phyloP scores from a whole-genome alignment of 805 yeast genomes.

The Nakazawaea wickerhamii region DNA sequence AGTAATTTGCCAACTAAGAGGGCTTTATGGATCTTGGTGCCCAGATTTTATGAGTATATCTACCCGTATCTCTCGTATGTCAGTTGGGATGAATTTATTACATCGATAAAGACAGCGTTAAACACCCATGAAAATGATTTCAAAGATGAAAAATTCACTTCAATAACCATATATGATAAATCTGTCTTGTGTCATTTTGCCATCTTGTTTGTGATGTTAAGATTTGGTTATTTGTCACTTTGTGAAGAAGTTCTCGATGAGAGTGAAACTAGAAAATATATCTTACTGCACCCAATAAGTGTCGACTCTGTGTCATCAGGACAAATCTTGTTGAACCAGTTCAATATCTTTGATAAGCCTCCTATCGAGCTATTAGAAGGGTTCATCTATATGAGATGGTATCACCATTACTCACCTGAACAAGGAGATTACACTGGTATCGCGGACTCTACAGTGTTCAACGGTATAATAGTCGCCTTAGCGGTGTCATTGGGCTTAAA shows the following conservation, averaged over 20 bases:
- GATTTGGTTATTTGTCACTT: constrained; percentile 38
- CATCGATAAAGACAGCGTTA: constrained; percentile 29
- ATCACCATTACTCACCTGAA: constrained; percentile 46
- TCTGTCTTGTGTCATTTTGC: constrained; percentile 46
- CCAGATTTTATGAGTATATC: constrained; percentile 36
- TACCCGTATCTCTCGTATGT: constrained; percentile 45
- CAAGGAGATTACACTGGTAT: constrained; percentile 56
- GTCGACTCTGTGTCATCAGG: constrained; percentile 43
- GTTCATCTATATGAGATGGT: constrained; percentile 44
- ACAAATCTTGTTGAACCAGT: constrained; percentile 49
- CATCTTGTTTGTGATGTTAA: constrained; percentile 35
- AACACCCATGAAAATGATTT: constrained; percentile 23
- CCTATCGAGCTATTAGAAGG: constrained; percentile 51
- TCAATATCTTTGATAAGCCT: constrained; percentile 42
- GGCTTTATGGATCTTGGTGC: constrained; percentile 39
- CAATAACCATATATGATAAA: constrained; percentile 32
- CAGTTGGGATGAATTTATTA: constrained; percentile 31
- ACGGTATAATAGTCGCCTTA: constrained; percentile 58
- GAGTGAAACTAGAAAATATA: constrained; percentile 28
- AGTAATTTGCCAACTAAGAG: constrained; percentile 36
- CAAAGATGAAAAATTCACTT: constrained; percentile 27
- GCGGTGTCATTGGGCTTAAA: constrained; percentile 62
- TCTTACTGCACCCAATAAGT: constrained; percentile 43
- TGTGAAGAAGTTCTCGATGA: constrained; percentile 24
- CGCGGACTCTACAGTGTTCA: constrained; percentile 45